Evolutionary conservation across 371 early-diverging fungal genomes (phyloP).

Genomic region (Lichtheimia hyalospora): DNA sequence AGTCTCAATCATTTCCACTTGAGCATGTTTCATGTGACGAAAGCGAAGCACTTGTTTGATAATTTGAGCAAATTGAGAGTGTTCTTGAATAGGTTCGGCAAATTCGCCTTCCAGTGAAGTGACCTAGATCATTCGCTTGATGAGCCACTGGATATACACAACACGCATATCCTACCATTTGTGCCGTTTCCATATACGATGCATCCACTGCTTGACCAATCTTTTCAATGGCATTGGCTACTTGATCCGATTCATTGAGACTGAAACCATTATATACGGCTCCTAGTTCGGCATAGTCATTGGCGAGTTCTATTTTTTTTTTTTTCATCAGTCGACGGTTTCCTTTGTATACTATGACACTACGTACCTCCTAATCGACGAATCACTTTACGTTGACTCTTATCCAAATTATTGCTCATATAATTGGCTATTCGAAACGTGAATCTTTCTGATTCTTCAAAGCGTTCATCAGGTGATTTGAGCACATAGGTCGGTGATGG

Average conservation of each 20-base stretch:
- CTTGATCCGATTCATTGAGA: slow-evolving; percentile 67
- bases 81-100: slow-evolving; percentile 84
- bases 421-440: slow-evolving; percentile 75
- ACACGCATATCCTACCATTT: slow-evolving; percentile 69
- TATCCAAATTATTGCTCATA: slow-evolving; percentile 70
- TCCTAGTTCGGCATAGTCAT: slow-evolving; percentile 87
- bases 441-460: slow-evolving; percentile 77
- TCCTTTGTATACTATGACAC: too few species aligned
- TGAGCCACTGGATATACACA: background rate
- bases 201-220: slow-evolving; percentile 90
- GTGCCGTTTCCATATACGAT: slow-evolving; percentile 70
- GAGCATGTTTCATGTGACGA: slow-evolving; percentile 83
- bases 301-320: slow-evolving; percentile 45
- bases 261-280: slow-evolving; percentile 93
- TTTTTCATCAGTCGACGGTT: too few species aligned
- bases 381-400: slow-evolving; percentile 65
- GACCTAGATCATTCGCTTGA: slow-evolving; percentile 6
- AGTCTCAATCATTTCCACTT: slow-evolving; percentile 76
- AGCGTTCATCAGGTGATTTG: slow-evolving; percentile 71
- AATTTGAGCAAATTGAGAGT: slow-evolving; percentile 82
- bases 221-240: slow-evolving; percentile 84
- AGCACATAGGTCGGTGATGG: slow-evolving; percentile 60
- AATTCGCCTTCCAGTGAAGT: slow-evolving; percentile 72
- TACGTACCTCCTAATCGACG: slow-evolving; percentile 64
- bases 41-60: slow-evolving; percentile 83